phyloP scores from a whole-genome alignment of 306 rosid species.

The Lagenaria siceraria region DNA sequence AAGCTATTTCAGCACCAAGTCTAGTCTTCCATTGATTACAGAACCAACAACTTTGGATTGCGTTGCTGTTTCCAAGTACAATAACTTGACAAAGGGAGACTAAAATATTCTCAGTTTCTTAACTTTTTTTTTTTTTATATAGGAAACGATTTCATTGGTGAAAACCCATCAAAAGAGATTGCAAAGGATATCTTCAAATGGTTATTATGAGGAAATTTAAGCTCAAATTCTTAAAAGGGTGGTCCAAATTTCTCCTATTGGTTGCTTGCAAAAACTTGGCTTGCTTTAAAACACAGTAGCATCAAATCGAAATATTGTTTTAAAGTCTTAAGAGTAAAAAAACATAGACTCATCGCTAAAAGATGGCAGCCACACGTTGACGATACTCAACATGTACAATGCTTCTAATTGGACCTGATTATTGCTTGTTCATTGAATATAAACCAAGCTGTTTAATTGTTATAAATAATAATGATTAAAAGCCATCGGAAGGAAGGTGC shows the following conservation, averaged over 20 bases:
- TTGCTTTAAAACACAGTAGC: background rate
- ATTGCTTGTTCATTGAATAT: background rate
- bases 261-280: background rate
- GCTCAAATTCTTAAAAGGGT: background rate
- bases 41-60: background rate
- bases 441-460: background rate
- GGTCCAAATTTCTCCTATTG: background rate
- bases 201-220: background rate
- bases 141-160: too few relatives aligned
- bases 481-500: background rate
- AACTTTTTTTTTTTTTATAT: background rate
- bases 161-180: too few relatives aligned
- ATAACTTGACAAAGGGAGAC: background rate
- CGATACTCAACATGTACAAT: background rate
- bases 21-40: constrained; percentile 1
- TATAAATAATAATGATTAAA: background rate
- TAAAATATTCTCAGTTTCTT: background rate
- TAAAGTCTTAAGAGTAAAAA: background rate
- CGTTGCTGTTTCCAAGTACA: background rate
- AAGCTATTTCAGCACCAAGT: constrained; percentile 24
- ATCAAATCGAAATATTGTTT: background rate
- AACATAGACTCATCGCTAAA: background rate
- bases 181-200: background rate
- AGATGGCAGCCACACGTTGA: background rate
- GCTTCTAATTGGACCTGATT: background rate